phyloP scores from a whole-genome alignment of 148 eudicot species.

The Agrostemma githago region DNA sequence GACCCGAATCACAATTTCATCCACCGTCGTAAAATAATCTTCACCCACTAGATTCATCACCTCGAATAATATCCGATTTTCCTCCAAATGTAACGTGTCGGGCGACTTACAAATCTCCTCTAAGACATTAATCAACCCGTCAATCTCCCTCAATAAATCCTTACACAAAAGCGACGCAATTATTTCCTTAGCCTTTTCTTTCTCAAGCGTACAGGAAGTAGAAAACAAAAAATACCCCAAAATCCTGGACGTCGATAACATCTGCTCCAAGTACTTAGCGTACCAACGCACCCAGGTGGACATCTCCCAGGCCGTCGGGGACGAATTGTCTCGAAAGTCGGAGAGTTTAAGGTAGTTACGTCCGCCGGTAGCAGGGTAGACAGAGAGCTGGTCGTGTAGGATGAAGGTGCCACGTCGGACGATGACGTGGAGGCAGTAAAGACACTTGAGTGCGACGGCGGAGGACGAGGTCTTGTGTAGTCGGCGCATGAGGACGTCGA shows the following conservation, averaged over 20 bases:
- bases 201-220: slow-evolving; percentile 32
- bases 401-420: slow-evolving; percentile 73
- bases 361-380: slow-evolving; percentile 59
- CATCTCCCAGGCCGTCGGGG: slow-evolving; percentile 51
- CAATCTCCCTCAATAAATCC: slow-evolving; percentile 51
- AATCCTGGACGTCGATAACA: slow-evolving; percentile 48
- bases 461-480: slow-evolving; percentile 59
- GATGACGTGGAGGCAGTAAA: slow-evolving; percentile 58
- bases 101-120: slow-evolving; percentile 60
- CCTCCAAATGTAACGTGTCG: slow-evolving; percentile 32
- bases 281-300: slow-evolving; percentile 80
- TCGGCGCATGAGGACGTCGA: slow-evolving; percentile 53
- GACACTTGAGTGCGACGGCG: slow-evolving; percentile 55
- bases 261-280: slow-evolving; percentile 63
- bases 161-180: slow-evolving; percentile 45
- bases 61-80: slow-evolving; percentile 36
- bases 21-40: slow-evolving; percentile 49
- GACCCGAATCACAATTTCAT: slow-evolving; percentile 51
- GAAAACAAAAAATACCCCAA: slow-evolving; percentile 58
- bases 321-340: slow-evolving; percentile 54
- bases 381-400: slow-evolving; percentile 73
- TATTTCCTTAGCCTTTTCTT: slow-evolving; percentile 38
- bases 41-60: slow-evolving; percentile 36
- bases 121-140: slow-evolving; percentile 37
- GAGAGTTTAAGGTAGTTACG: slow-evolving; percentile 73